phyloP scores from a whole-genome alignment of 2,329 filamentous ascomycete species.

The Fusarium citri region DNA sequence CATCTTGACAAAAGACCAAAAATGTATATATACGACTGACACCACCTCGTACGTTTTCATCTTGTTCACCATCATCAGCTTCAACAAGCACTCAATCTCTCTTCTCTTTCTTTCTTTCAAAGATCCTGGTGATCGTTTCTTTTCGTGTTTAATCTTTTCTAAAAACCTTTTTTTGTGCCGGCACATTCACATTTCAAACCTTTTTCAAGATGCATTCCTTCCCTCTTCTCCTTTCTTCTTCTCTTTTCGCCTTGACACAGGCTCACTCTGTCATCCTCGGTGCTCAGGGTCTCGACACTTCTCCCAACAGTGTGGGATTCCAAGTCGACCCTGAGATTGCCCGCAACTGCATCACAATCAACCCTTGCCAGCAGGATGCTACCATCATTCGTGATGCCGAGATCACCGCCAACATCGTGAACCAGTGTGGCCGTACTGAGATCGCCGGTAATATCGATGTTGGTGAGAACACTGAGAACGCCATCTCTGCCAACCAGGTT shows the following conservation, averaged over 20 bases:
- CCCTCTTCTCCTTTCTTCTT: slow-evolving; percentile 26
- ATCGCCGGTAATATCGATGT: slow-evolving; percentile 71
- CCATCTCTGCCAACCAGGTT: slow-evolving; percentile 58
- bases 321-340: slow-evolving; percentile 66
- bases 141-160: slow-evolving; percentile 17
- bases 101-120: slow-evolving; percentile 19
- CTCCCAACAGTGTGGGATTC: slow-evolving; percentile 62
- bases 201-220: slow-evolving; percentile 37
- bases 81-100: slow-evolving; percentile 15
- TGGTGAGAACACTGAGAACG: slow-evolving; percentile 65
- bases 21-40: slow-evolving; percentile 34
- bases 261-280: slow-evolving; percentile 61
- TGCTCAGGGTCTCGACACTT: slow-evolving; percentile 59
- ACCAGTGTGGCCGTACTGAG: slow-evolving; percentile 72
- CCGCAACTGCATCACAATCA: slow-evolving; percentile 72
- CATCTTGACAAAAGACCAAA: background rate
- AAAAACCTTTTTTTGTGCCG: slow-evolving; percentile 31
- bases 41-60: slow-evolving; percentile 2
- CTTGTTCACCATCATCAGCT: slow-evolving; percentile 36
- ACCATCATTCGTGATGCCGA: slow-evolving; percentile 71
- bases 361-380: slow-evolving; percentile 73
- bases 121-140: slow-evolving; percentile 44
- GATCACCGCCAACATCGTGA: slow-evolving; percentile 64
- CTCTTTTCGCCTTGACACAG: slow-evolving; percentile 32
- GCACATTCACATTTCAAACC: slow-evolving; percentile 26